phyloP scores from a whole-genome alignment of 177 flowering plant species.

The Vitis hybrid region DNA sequence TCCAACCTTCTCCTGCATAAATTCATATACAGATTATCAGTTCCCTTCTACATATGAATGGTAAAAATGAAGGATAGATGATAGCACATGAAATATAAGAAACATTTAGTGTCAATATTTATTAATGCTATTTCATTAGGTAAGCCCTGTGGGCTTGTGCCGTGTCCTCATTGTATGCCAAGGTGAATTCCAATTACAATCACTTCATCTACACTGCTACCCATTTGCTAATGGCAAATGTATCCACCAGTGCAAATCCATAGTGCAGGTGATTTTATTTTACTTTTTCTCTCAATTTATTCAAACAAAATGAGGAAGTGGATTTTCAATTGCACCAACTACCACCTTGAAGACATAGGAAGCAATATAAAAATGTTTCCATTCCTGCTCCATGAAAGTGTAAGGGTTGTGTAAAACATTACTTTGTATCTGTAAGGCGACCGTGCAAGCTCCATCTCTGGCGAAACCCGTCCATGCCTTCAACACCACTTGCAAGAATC shows the following conservation, averaged over 20 bases:
- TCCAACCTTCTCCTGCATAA: slow-evolving; percentile 61
- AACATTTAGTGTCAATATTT: too few species aligned
- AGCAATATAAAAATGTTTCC: too few species aligned
- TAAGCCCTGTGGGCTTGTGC: too few species aligned
- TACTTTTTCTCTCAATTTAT: background rate
- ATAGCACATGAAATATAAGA: too few species aligned
- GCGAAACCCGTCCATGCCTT: slow-evolving; percentile 82
- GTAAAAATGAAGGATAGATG: background rate
- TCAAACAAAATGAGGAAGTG: background rate
- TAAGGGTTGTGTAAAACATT: slow-evolving; percentile 16
- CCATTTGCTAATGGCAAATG: too few species aligned
- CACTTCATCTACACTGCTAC: too few species aligned
- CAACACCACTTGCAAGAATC: slow-evolving; percentile 80
- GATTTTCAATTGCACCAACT: background rate
- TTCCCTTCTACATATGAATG: background rate
- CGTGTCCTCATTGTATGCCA: too few species aligned
- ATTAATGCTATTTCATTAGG: background rate
- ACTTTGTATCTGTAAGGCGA: slow-evolving; percentile 78
- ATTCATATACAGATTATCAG: background rate
- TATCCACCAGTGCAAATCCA: too few species aligned
- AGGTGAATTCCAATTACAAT: too few species aligned
- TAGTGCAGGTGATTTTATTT: background rate
- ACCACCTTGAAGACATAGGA: background rate
- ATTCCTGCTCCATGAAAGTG: background rate
- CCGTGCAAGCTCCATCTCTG: slow-evolving; percentile 95